Evolutionary conservation across 805 yeast genomes (phyloP).

Genomic region (Ogataea paradorogensis): DNA sequence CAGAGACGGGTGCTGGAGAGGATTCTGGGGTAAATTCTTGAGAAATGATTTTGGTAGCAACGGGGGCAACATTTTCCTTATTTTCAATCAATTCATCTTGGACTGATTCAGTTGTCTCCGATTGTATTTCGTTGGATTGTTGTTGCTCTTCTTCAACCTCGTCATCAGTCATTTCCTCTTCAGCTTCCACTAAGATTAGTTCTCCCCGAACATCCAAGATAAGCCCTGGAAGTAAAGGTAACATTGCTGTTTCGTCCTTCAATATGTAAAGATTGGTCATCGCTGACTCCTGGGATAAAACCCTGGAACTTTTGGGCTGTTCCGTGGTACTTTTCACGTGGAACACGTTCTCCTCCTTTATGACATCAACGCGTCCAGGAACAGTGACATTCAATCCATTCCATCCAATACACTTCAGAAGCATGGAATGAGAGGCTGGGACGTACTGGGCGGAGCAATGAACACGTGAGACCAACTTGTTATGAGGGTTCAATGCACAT

Average conservation of each 20-base stretch:
- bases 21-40: constrained; percentile 4
- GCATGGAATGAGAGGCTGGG: constrained; percentile 39
- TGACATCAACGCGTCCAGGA: constrained; percentile 44
- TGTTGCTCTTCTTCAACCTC: constrained; percentile 12
- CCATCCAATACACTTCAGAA: constrained; percentile 71
- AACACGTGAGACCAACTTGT: constrained; percentile 62
- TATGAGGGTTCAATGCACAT: constrained; percentile 43
- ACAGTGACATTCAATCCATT: constrained; percentile 73
- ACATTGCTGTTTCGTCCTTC: constrained; percentile 57
- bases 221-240: constrained; percentile 63
- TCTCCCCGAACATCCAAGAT: constrained; percentile 73
- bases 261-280: constrained; percentile 56
- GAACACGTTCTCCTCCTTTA: constrained; percentile 17
- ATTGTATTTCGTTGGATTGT: constrained; percentile 5
- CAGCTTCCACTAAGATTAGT: constrained; percentile 28
- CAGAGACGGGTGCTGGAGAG: constrained; percentile 5
- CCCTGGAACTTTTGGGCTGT: constrained; percentile 22
- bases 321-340: constrained; percentile 15
- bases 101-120: constrained; percentile 2
- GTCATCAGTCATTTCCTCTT: constrained; percentile 14
- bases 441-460: constrained; percentile 56
- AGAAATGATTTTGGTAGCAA: neutral
- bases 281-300: constrained; percentile 40
- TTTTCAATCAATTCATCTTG: neutral
- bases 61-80: constrained; percentile 1